Conservation (phyloP, 2,329 filamentous ascomycete genomes). For the Aureobasidium sp. region DNA sequence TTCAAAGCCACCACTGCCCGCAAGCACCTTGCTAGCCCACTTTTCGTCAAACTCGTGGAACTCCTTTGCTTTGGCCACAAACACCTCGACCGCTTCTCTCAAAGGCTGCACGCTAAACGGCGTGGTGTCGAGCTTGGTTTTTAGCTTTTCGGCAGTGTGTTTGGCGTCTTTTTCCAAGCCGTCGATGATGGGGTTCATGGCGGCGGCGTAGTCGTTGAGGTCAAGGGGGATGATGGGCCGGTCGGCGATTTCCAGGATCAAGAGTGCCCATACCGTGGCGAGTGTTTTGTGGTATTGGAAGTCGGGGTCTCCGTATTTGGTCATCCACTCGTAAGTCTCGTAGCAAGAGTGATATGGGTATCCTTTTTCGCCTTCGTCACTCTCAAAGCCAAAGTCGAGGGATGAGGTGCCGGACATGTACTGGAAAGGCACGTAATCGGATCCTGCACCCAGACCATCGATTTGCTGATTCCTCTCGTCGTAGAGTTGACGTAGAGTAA, state of each 20-base stretch:
- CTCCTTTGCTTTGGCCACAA: conserved; percentile 50
- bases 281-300: conserved; percentile 75
- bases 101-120: conserved; percentile 50
- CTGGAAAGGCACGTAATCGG: conserved; percentile 86
- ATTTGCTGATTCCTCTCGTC: conserved; percentile 53
- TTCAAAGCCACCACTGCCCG: conserved; percentile 62
- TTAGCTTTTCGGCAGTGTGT: conserved; percentile 30
- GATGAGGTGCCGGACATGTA: conserved; percentile 82
- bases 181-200: conserved; percentile 55
- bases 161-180: conserved; percentile 55
- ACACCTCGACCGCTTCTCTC: conserved; percentile 51
- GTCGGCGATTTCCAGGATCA: conserved; percentile 80
- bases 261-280: conserved; percentile 67
- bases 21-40: conserved; percentile 67
- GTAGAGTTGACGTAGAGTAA: conserved; percentile 68
- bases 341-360: conserved; percentile 77
- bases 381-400: conserved; percentile 72
- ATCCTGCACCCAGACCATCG: conserved; percentile 60
- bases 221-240: conserved; percentile 76
- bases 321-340: conserved; percentile 83
- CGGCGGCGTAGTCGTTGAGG: conserved; percentile 60
- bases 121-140: conserved; percentile 8
- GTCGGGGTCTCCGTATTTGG: conserved; percentile 62
- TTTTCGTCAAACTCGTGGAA: conserved; percentile 69
- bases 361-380: conserved; percentile 40